phyloP scores from a whole-genome alignment of 768 basidiomycete species.

The Hypsizygus marmoreus region DNA sequence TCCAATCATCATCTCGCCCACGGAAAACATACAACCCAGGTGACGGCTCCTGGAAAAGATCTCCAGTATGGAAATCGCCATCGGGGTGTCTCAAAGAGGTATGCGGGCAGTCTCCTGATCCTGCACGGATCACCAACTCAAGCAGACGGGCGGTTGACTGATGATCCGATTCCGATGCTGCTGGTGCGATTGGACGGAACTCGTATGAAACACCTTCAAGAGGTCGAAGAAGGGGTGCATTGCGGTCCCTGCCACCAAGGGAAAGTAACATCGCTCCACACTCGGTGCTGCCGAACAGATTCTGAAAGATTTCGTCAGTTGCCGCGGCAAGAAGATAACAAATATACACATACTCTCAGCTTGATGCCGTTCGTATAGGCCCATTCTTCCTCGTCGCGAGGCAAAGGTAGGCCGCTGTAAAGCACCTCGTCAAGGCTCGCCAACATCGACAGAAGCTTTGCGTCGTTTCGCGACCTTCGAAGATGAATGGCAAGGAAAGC shows the following conservation, averaged over 20 bases:
- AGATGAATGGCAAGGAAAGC: slow-evolving; percentile 68
- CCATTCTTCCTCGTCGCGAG: slow-evolving; percentile 73
- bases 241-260: slow-evolving; percentile 50
- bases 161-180: slow-evolving; percentile 44
- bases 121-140: slow-evolving; percentile 69
- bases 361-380: slow-evolving; percentile 61
- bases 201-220: slow-evolving; percentile 62
- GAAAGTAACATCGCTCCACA: slow-evolving; percentile 72
- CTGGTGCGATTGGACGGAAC: slow-evolving; percentile 56
- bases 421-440: slow-evolving; percentile 61
- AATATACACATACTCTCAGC: slow-evolving; percentile 50
- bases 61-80: slow-evolving; percentile 79
- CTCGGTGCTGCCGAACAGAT: slow-evolving; percentile 81
- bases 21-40: slow-evolving; percentile 64
- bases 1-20: slow-evolving; percentile 84
- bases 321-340: slow-evolving; percentile 13
- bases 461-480: slow-evolving; percentile 55
- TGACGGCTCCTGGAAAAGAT: slow-evolving; percentile 69
- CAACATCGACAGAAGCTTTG: slow-evolving; percentile 59
- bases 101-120: slow-evolving; percentile 72
- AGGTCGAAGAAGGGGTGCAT: slow-evolving; percentile 54
- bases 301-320: slow-evolving; percentile 42
- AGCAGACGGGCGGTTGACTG: slow-evolving; percentile 57
- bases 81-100: slow-evolving; percentile 56
- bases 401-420: slow-evolving; percentile 65